phyloP scores from a whole-genome alignment of 2,329 filamentous ascomycete species.

The Nannizziopsis arthrosporioides region DNA sequence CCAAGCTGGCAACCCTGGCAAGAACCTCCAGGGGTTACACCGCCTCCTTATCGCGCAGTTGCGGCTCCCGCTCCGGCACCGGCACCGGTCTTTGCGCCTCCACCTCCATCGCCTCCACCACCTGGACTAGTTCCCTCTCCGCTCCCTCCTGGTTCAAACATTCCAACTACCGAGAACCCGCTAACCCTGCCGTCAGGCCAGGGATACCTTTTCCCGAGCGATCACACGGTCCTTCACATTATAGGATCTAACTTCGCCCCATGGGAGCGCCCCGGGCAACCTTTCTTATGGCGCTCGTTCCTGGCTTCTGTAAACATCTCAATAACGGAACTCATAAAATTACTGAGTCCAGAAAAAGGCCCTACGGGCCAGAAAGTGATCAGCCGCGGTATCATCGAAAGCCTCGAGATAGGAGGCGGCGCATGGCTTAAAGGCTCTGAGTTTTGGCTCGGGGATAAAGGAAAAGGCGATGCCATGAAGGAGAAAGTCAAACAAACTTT shows the following conservation, averaged over 20 bases:
- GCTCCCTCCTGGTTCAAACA: conserved; percentile 42
- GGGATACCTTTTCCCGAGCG: conserved; percentile 49
- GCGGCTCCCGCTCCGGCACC: conserved; percentile 10
- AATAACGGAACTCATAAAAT: conserved; percentile 46
- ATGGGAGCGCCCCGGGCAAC: conserved; percentile 25
- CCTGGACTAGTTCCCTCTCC: conserved; percentile 23
- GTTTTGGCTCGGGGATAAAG: conserved; percentile 35
- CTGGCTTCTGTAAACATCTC: conserved; percentile 45
- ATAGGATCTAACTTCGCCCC: conserved; percentile 36
- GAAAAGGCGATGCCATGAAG: conserved; percentile 23
- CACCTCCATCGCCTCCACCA: conserved; percentile 13
- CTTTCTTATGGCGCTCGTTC: conserved; percentile 39
- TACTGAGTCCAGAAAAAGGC: conserved; percentile 47
- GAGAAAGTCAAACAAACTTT: conserved; percentile 40
- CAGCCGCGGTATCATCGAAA: conserved; percentile 45
- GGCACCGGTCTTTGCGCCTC: background rate
- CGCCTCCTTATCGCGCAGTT: conserved; percentile 5
- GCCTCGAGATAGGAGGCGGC: conserved; percentile 44
- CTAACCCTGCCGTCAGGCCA: conserved; percentile 43
- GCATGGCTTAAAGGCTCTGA: conserved; percentile 48
- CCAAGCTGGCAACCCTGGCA: conserved; percentile 13
- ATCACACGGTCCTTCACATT: conserved; percentile 50
- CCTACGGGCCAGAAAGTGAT: conserved; percentile 15
- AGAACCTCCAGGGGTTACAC: background rate
- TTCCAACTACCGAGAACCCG: conserved; percentile 44